phyloP scores from a whole-genome alignment of 2,329 filamentous ascomycete species.

The Aspergillus intermedius region DNA sequence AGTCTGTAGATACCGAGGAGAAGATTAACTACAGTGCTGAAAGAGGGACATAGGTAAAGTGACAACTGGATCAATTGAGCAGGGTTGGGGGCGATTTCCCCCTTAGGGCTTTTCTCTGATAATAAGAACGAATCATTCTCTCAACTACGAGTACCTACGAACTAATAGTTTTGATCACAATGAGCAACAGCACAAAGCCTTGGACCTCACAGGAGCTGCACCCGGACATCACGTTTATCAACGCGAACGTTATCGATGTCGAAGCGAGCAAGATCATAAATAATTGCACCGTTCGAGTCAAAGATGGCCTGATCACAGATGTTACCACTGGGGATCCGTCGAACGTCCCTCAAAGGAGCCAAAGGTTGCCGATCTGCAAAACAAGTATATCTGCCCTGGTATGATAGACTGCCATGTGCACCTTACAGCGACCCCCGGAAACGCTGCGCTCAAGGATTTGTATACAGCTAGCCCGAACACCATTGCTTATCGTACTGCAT shows the following conservation, averaged over 20 bases:
- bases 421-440: slow-evolving; percentile 41
- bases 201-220: slow-evolving; percentile 17
- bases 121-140: too few relatives aligned
- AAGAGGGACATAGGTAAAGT: too few relatives aligned
- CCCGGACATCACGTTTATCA: slow-evolving; percentile 30
- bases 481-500: slow-evolving; percentile 9
- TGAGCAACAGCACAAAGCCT: slow-evolving; percentile 12
- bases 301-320: slow-evolving; percentile 28
- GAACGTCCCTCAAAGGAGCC: slow-evolving; percentile 9
- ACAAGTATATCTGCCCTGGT: slow-evolving; percentile 45
- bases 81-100: too few relatives aligned
- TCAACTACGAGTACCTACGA: too few relatives aligned
- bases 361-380: slow-evolving; percentile 28
- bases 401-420: slow-evolving; percentile 50
- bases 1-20: too few relatives aligned
- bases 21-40: too few relatives aligned
- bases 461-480: slow-evolving; percentile 27
- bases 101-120: too few relatives aligned
- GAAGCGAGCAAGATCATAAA: slow-evolving; percentile 26
- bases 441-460: slow-evolving; percentile 29
- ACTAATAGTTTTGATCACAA: too few relatives aligned
- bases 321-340: slow-evolving; percentile 9
- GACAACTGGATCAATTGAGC: too few relatives aligned
- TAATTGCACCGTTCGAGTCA: slow-evolving; percentile 28
- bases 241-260: slow-evolving; percentile 42